Evolutionary conservation across 257 asterid species (phyloP).

Genomic region (Przewalskia tangutica): DNA sequence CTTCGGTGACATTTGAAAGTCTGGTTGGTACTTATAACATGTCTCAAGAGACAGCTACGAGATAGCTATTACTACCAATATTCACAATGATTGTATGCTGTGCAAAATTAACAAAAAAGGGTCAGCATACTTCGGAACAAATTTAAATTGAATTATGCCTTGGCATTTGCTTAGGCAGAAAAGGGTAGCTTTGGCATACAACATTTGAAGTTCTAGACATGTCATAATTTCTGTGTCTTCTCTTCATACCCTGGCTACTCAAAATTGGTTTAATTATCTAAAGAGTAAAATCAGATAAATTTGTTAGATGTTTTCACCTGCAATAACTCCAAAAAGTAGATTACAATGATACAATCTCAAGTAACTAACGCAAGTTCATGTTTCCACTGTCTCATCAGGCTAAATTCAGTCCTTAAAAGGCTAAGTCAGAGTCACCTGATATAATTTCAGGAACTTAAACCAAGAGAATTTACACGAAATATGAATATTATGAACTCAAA

Average conservation of each 20-base stretch:
- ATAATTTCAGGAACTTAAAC: not conserved
- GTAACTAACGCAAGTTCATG: not conserved
- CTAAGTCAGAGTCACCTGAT: not conserved
- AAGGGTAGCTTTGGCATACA: not conserved
- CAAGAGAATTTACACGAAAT: not conserved
- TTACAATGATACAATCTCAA: not conserved
- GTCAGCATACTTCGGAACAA: not conserved
- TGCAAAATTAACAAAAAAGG: not conserved
- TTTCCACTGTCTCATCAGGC: not conserved
- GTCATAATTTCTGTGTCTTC: not conserved
- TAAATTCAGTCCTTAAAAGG: not conserved
- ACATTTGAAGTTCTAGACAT: not conserved
- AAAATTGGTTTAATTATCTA: not conserved
- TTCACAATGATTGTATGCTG: not conserved
- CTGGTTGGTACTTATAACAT: not conserved
- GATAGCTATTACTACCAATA: not conserved
- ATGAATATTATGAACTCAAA: not conserved
- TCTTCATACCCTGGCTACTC: not conserved
- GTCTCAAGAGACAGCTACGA: not conserved
- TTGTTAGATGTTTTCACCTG: not conserved
- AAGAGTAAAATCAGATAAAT: not conserved
- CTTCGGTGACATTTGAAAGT: not conserved
- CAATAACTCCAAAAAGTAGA: not conserved
- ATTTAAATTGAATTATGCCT: not conserved
- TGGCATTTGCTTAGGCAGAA: not conserved